Percentiles rank a stretch among this genome's conserved stretches.
Evolutionary conservation across 2,329 filamentous ascomycete species (phyloP).

Genomic region (Monosporascus ibericus): DNA sequence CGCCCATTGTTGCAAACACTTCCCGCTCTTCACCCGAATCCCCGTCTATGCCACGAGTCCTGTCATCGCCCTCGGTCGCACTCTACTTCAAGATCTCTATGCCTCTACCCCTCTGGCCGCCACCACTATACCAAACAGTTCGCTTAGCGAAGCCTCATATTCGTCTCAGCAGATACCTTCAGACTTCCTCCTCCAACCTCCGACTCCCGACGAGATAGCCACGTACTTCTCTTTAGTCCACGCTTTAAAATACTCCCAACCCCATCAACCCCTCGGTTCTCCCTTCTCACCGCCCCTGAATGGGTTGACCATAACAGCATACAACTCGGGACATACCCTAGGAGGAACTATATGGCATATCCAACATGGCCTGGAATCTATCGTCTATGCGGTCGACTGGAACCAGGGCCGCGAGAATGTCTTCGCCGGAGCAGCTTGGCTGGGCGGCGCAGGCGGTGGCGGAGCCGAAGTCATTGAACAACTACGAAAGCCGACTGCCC

Average conservation of each 20-base stretch:
- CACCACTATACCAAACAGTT: conserved; percentile 68
- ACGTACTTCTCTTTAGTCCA: conserved; percentile 88
- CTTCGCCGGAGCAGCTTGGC: conserved; percentile 86
- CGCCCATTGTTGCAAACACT: conserved; percentile 94
- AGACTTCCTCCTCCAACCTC: conserved; percentile 60
- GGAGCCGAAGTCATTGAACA: conserved; percentile 91
- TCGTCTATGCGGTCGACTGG: conserved; percentile 97
- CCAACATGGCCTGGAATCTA: conserved; percentile 91
- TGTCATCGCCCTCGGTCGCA: conserved; percentile 87
- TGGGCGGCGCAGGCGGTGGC: conserved; percentile 73
- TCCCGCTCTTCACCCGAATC: conserved; percentile 85
- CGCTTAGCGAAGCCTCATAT: conserved; percentile 62
- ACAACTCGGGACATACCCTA: conserved; percentile 91
- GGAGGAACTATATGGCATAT: conserved; percentile 99
- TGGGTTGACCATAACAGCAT: conserved; percentile 89
- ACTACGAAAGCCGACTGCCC: conserved; percentile 82
- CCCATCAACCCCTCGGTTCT: conserved; percentile 81
- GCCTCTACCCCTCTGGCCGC: conserved; percentile 82
- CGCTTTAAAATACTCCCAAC: conserved; percentile 92
- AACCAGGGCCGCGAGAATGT: conserved; percentile 97
- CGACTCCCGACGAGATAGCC: conserved; percentile 82
- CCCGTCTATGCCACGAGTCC: conserved; percentile 92
- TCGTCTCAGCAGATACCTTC: conserved; percentile 42
- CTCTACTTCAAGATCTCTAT: conserved; percentile 87
- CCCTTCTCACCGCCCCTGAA: conserved; percentile 85